Percentiles rank a stretch among this genome's conserved stretches.
Conservation (phyloP, 78 protist species). For the Dictyostelium brefeldianum region DNA sequence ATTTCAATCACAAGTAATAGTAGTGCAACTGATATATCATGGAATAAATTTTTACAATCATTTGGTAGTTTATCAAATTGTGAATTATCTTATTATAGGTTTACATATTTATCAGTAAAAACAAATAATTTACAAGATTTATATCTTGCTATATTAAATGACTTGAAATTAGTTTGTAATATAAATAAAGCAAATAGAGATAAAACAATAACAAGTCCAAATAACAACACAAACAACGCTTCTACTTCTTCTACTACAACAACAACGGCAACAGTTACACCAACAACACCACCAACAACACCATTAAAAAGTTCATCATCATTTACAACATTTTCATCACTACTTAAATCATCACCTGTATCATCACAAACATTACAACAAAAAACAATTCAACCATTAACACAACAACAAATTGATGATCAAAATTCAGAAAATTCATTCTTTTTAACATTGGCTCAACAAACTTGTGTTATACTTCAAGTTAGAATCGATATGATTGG, state of each 20-base stretch:
- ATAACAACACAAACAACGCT: background rate
- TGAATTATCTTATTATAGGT: conserved; percentile 58
- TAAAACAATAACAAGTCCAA: background rate
- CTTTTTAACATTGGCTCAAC: conserved; percentile 35
- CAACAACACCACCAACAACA: background rate
- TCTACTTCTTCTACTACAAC: background rate
- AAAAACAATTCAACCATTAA: background rate
- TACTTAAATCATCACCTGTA: background rate
- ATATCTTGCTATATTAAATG: conserved; percentile 44
- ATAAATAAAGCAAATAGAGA: background rate
- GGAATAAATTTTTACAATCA: conserved; percentile 35
- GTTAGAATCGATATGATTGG: conserved; percentile 69
- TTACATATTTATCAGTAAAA: conserved; percentile 58
- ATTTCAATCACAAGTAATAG: background rate
- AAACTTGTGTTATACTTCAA: conserved; percentile 64
- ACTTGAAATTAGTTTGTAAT: conserved; percentile 14
- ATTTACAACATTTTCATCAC: background rate
- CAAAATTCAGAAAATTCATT: conserved; percentile 55
- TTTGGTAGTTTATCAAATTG: conserved; percentile 31
- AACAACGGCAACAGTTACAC: background rate
- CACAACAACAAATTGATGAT: conserved; percentile 12
- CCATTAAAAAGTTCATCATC: background rate
- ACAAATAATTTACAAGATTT: conserved; percentile 49
- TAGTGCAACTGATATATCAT: background rate
- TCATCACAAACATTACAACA: background rate